Conservation (phyloP, 768 basidiomycete species). For the Kwoniella botswanensis region DNA sequence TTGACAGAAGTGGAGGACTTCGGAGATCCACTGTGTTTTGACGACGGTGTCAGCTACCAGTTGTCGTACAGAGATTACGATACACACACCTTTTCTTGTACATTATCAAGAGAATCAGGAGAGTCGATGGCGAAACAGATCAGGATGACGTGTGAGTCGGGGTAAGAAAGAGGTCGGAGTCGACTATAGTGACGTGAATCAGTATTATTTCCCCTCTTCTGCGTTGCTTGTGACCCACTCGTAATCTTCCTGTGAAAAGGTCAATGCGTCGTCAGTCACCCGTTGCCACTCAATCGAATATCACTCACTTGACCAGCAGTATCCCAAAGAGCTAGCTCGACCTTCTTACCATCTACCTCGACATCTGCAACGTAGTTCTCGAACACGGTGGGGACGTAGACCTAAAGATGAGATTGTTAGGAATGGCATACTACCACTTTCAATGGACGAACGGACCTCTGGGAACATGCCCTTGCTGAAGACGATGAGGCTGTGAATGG, state of each 20-base stretch:
- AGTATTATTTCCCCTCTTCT: neutral
- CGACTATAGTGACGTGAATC: conserved; percentile 60
- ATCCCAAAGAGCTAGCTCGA: conserved; percentile 99
- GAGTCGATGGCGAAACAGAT: conserved; percentile 99
- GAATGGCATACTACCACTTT: neutral
- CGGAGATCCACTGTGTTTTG: conserved; percentile 84
- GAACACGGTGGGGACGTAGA: conserved; percentile 98
- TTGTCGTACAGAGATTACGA: neutral
- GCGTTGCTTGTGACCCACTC: conserved; percentile 60
- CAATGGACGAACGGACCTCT: conserved; percentile 42
- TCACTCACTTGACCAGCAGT: conserved; percentile 81
- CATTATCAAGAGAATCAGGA: conserved; percentile 97
- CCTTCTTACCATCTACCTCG: conserved; percentile 96
- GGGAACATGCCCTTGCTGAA: conserved; percentile 58
- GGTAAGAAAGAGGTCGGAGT: conserved; percentile 94
- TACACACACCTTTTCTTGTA: conserved; percentile 91
- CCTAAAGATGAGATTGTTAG: conserved; percentile 63
- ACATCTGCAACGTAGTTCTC: conserved; percentile 99
- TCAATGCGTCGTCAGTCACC: conserved; percentile 21
- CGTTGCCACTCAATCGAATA: conserved; percentile 18
- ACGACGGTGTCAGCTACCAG: neutral
- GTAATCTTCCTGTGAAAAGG: conserved; percentile 72
- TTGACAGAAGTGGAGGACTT: conserved; percentile 96
- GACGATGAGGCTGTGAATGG: conserved; percentile 42
- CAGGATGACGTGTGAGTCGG: conserved; percentile 99